Evolutionary conservation across 257 asterid species (phyloP).

Genomic region (Lavandula angustifolia): DNA sequence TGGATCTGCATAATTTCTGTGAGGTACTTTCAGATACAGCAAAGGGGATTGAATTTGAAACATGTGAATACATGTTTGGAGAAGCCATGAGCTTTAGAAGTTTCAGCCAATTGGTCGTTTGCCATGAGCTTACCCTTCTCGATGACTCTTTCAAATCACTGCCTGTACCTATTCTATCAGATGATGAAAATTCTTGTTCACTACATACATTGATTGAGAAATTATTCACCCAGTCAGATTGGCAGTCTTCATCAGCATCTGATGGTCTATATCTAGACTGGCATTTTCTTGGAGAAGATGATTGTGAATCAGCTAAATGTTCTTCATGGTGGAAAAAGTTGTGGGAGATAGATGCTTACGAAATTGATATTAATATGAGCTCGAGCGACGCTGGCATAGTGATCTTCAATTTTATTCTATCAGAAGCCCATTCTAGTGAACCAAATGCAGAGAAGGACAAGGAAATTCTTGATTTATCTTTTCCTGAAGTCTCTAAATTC

Average conservation of each 20-base stretch:
- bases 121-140: conserved; percentile 72
- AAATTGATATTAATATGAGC: conserved; percentile 42
- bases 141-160: conserved; percentile 78
- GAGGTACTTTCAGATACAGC: conserved; percentile 50
- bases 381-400: conserved; percentile 43
- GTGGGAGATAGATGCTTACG: conserved; percentile 54
- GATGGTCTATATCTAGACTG: conserved; percentile 91
- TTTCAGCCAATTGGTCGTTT: conserved; percentile 66
- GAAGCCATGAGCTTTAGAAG: conserved; percentile 65
- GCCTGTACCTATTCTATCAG: conserved; percentile 75
- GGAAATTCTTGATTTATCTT: conserved; percentile 45
- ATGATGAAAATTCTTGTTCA: conserved; percentile 43
- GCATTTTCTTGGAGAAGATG: conserved; percentile 70
- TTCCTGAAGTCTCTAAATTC: conserved; percentile 33
- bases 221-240: conserved; percentile 51
- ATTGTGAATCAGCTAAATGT: conserved; percentile 40
- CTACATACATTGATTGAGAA: conserved; percentile 51
- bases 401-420: conserved; percentile 58
- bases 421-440: conserved; percentile 47
- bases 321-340: conserved; percentile 48
- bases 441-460: conserved; percentile 44
- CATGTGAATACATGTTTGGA: conserved; percentile 58
- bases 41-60: conserved; percentile 49
- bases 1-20: conserved; percentile 44
- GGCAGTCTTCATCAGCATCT: conserved; percentile 64